Evolutionary conservation across 176 grass and related monocot species (phyloP), one percentile per base, ranked within the genome.

Genomic region (Hordeum marinum): DNA sequence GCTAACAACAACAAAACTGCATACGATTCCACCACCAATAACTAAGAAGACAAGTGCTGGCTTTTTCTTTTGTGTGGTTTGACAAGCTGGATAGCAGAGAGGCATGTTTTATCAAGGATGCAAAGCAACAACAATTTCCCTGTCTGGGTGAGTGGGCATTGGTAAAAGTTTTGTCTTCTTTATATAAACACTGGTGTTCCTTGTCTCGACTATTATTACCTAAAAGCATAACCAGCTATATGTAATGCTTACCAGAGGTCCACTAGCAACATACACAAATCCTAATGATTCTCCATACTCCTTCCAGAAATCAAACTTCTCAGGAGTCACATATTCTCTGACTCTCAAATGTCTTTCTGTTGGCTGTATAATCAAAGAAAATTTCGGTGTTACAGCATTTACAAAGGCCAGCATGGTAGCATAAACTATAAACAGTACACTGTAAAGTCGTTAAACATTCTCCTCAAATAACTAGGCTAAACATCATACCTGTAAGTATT

Each of bases 291-390:
- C 92, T 64, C 95, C 92, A 70, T 93, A 90, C 48, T 90, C 82
- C 62, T 98, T 98, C 95, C 95, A 98, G 72, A 86, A 95, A 54
- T 85, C 71, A 80, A 98, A 95, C 87, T 95, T 98, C 79, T 98
- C 92, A 73, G 92, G 95, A 84, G 92, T 91, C 42, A 87, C 95
- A 59, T 98, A 98, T 75, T 95, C 92, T 87, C 87, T 90, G 15
- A 98, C 87, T 4, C 84, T 90, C 71, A 98, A 83, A 85, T 98
- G 90, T 43, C 90, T 84, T 74, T 90, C 85, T 48, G 95, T 93
- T 10, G 95, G 95, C 95, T 93, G 88, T 81, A 83, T 79, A 59
- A 90, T 76, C 63, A 87, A 87, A 80, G 50, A 46, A 78, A 3
- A 5, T 75, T 58, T 84, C 17, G 24, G 9, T 72, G 62, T 76